Percentiles rank a stretch among this genome's conserved stretches.
These are phyloP conservation scores for Lotmaria passim DNA, from an alignment of 208 protist genomes.

Conservation along the genomic window DNA sequence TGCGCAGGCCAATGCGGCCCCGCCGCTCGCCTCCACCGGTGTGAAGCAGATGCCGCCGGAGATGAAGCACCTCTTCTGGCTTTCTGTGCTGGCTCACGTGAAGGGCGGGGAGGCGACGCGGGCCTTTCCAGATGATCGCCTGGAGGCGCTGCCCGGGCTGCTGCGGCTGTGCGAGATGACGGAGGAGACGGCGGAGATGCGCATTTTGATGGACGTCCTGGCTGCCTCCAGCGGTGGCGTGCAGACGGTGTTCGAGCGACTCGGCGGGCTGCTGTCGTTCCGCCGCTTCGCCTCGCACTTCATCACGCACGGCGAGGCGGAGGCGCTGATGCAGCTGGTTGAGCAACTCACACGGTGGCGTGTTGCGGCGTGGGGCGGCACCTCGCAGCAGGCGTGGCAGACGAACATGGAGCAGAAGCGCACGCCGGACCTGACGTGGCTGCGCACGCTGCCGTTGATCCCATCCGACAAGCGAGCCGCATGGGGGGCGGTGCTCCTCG, in stretches of 20 bases:
- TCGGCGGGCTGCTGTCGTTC: slow-evolving; percentile 70
- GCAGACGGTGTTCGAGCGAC: slow-evolving; percentile 67
- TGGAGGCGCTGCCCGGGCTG: slow-evolving; percentile 55
- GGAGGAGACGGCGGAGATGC: slow-evolving; percentile 59
- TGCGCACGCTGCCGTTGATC: slow-evolving; percentile 56
- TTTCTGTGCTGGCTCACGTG: slow-evolving; percentile 64
- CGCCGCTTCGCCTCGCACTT: slow-evolving; percentile 63
- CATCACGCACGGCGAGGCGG: slow-evolving; percentile 35
- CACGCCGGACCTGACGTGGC: slow-evolving; percentile 63
- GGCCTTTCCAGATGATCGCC: slow-evolving; percentile 69
- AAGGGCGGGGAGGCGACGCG: slow-evolving; percentile 49
- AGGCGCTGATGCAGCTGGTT: slow-evolving; percentile 60
- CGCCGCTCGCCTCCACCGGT: slow-evolving; percentile 28
- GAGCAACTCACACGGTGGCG: slow-evolving; percentile 62
- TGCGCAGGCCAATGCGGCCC: slow-evolving; percentile 13
- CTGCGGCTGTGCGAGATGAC: slow-evolving; percentile 79
- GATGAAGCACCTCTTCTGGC: slow-evolving; percentile 77
- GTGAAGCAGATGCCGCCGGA: slow-evolving; percentile 69
- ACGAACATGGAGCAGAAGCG: slow-evolving; percentile 52
- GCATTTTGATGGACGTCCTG: slow-evolving; percentile 61
- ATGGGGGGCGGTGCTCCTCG: slow-evolving; percentile 57
- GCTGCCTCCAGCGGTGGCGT: slow-evolving; percentile 55
- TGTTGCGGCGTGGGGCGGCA: slow-evolving; percentile 50
- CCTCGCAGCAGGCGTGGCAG: slow-evolving; percentile 73
- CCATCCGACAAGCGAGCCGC: slow-evolving; percentile 47